phyloP scores from a whole-genome alignment of 2,329 filamentous ascomycete species.

The Gremmenia infestans region DNA sequence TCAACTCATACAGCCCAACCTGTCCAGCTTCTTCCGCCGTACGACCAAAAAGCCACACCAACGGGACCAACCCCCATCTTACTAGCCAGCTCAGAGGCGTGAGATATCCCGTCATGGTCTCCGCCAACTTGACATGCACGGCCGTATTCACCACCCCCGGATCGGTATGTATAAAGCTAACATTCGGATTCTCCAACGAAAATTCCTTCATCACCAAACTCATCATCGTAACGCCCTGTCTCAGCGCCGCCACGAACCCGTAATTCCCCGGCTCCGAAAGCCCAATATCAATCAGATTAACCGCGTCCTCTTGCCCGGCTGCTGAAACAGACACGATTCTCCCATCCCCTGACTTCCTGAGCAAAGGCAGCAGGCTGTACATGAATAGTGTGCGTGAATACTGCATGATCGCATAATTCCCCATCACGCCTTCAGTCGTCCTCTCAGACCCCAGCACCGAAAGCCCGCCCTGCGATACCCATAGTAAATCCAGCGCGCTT shows the following conservation, averaged over 20 bases:
- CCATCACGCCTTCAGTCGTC: background rate
- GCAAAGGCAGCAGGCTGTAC: background rate
- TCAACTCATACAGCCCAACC: background rate
- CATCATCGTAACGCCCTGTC: background rate
- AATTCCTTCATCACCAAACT: background rate
- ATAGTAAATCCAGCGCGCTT: background rate
- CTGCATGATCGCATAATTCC: background rate
- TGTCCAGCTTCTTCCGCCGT: background rate
- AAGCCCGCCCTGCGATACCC: background rate
- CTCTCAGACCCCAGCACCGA: background rate
- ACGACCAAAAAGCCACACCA: background rate
- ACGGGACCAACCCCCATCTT: background rate
- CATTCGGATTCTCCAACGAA: background rate
- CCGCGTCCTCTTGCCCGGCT: background rate
- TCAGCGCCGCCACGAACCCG: background rate
- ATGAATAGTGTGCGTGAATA: background rate
- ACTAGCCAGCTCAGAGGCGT: background rate
- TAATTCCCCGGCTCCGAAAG: background rate
- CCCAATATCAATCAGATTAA: background rate
- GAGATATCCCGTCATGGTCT: background rate
- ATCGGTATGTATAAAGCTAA: background rate
- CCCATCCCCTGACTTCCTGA: background rate
- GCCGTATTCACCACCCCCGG: background rate
- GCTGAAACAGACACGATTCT: background rate
- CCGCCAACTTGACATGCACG: background rate